These are phyloP conservation scores for Fraxinus anomala DNA, from an alignment of 257 asterid genomes.

Conservation along the genomic window DNA sequence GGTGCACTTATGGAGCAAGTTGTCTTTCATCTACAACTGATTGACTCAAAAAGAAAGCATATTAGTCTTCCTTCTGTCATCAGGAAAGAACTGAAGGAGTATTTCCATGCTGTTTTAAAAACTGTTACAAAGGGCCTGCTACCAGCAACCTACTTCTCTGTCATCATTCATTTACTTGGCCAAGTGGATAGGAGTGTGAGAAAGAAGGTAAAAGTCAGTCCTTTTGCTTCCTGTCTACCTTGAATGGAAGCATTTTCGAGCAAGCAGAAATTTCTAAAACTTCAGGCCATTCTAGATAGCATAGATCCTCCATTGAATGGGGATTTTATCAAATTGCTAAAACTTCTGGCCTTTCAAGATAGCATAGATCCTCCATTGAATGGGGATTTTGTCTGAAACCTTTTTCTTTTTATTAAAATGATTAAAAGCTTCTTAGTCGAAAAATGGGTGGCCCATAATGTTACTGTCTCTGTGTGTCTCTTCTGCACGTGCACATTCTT, in stretches of 20 bases:
- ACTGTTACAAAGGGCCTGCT: conserved; percentile 55
- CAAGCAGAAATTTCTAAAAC: conserved; percentile 3
- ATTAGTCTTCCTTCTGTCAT: conserved; percentile 47
- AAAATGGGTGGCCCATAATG: background rate
- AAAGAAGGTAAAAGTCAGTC: conserved; percentile 62
- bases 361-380: no score
- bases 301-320: no score
- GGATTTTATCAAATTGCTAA: background rate
- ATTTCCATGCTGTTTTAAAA: conserved; percentile 48
- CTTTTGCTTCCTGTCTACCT: background rate
- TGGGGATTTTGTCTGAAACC: conserved; percentile 5
- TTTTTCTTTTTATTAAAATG: background rate
- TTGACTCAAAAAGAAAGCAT: conserved; percentile 54
- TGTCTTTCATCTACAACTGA: conserved; percentile 56
- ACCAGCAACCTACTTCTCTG: conserved; percentile 68
- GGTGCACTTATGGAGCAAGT: conserved; percentile 80
- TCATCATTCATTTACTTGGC: conserved; percentile 59
- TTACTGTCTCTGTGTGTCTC: background rate
- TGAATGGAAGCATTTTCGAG: conserved; percentile 18
- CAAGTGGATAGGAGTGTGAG: conserved; percentile 53
- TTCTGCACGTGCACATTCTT: background rate
- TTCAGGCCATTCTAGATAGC: background rate
- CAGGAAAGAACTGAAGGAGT: conserved; percentile 71
- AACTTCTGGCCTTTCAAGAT: background rate
- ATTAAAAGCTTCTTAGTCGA: background rate